These are phyloP conservation scores for Podospora tetraspora DNA, from an alignment of 495 filamentous ascomycete species.

Conservation along the genomic window DNA sequence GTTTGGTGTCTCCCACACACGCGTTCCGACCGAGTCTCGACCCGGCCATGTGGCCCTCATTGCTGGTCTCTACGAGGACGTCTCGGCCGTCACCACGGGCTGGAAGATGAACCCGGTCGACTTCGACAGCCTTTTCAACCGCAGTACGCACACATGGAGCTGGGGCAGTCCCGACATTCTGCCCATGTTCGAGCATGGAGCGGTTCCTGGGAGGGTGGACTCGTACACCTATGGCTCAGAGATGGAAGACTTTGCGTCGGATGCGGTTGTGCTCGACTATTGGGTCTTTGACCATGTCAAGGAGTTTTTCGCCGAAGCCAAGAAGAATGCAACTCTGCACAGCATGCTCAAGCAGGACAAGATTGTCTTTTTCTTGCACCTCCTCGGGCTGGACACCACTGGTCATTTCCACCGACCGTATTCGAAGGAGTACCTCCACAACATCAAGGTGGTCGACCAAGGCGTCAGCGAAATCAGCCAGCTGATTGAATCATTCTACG, in stretches of 20 bases:
- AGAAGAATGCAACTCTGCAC: slow-evolving; percentile 69
- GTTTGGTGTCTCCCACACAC: slow-evolving; percentile 96
- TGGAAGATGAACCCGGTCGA: slow-evolving; percentile 99
- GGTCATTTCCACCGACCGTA: slow-evolving; percentile 88
- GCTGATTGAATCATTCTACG: slow-evolving; percentile 83
- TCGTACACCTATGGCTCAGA: slow-evolving; percentile 78
- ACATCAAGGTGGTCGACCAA: slow-evolving; percentile 89
- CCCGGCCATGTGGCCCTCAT: slow-evolving; percentile 98
- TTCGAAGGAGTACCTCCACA: slow-evolving; percentile 89
- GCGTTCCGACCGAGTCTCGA: slow-evolving; percentile 94
- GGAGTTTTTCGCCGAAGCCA: slow-evolving; percentile 73
- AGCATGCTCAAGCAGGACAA: slow-evolving; percentile 73
- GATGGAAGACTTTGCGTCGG: slow-evolving; percentile 80
- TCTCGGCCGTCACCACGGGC: slow-evolving; percentile 92
- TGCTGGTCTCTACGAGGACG: slow-evolving; percentile 96
- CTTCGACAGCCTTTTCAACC: slow-evolving; percentile 98
- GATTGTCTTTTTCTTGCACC: slow-evolving; percentile 91
- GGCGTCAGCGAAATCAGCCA: slow-evolving; percentile 78
- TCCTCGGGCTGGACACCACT: slow-evolving; percentile 91
- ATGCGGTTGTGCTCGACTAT: slow-evolving; percentile 73
- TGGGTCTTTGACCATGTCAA: slow-evolving; percentile 97
- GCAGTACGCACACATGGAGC: slow-evolving; percentile 94
- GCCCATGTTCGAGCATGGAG: slow-evolving; percentile 94
- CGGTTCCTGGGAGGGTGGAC: slow-evolving; percentile 79
- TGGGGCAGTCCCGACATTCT: slow-evolving; percentile 99